phyloP scores from a whole-genome alignment of 176 grass and related monocot genomes.

The Alloteropsis semialata region DNA sequence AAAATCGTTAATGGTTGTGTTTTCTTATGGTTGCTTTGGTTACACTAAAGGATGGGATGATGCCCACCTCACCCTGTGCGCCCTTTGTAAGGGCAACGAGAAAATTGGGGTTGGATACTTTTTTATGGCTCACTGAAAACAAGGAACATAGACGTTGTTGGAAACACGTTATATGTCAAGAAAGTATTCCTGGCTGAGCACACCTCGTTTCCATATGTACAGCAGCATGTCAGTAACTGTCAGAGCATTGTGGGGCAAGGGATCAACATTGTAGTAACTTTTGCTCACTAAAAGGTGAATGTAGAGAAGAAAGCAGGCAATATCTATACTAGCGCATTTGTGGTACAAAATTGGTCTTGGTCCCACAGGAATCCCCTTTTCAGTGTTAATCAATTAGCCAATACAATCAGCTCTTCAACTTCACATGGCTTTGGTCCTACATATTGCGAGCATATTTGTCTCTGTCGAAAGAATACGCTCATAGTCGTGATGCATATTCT shows the following conservation, averaged over 20 bases:
- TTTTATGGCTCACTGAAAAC: background rate
- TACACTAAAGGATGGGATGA: background rate
- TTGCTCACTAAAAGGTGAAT: background rate
- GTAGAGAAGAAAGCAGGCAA: background rate
- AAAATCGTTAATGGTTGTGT: too few species aligned
- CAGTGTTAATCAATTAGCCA: background rate
- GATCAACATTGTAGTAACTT: background rate
- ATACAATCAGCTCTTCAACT: background rate
- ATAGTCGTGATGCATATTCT: background rate
- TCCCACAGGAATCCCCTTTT: background rate
- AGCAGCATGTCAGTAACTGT: background rate
- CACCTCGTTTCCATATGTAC: background rate
- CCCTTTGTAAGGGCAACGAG: background rate
- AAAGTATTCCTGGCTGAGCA: background rate
- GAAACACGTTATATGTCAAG: background rate
- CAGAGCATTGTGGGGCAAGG: too few species aligned
- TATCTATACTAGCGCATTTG: background rate
- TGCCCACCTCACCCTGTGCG: too few species aligned
- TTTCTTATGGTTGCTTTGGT: background rate
- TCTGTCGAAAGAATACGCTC: background rate
- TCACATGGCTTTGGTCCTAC: background rate
- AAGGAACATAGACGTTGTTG: background rate
- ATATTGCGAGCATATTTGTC: background rate
- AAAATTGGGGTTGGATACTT: background rate
- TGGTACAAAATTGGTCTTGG: background rate